Evolutionary conservation across 2,329 filamentous ascomycete genomes (phyloP).

Genomic region (Penicillium sp.): DNA sequence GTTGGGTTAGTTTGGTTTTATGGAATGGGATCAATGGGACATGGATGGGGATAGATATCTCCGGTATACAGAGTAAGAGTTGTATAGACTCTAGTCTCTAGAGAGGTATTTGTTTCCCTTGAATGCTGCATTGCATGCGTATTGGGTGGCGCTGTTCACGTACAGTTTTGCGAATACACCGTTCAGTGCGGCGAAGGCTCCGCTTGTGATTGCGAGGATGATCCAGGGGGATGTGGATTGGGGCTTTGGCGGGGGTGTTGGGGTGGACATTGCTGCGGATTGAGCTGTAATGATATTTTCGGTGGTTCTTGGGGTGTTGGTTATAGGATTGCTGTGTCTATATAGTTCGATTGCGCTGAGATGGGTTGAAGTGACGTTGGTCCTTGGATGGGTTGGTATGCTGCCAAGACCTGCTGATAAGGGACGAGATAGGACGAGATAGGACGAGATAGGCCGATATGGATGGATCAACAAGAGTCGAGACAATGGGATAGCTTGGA

Average conservation of each 20-base stretch:
- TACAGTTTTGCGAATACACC: slow-evolving; percentile 66
- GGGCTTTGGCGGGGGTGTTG: slow-evolving; percentile 2
- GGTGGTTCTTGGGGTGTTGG: not conserved
- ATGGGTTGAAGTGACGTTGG: slow-evolving; percentile 4
- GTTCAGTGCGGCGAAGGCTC: slow-evolving; percentile 60
- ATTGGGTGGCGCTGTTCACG: slow-evolving; percentile 11
- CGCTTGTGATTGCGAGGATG: slow-evolving; percentile 57
- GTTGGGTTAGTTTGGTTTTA: not conserved
- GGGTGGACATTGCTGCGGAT: slow-evolving; percentile 5
- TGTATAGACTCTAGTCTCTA: too few species aligned
- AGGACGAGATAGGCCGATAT: slow-evolving; percentile 11
- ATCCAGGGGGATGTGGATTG: slow-evolving; percentile 43
- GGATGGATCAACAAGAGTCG: slow-evolving; percentile 5
- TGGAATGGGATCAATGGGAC: too few species aligned
- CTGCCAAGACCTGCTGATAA: slow-evolving; percentile 21
- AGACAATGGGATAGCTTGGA: not conserved
- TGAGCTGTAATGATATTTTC: not conserved
- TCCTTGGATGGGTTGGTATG: slow-evolving; percentile 3
- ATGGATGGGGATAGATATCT: not conserved
- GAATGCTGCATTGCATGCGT: too few species aligned
- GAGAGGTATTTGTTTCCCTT: too few species aligned
- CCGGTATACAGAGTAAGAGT: not conserved
- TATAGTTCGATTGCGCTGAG: slow-evolving; percentile 3
- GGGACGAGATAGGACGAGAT: not conserved
- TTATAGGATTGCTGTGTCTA: not conserved